These are phyloP conservation scores for Colletotrichum sansevieriae DNA, from an alignment of 2,329 filamentous ascomycete species.

Conservation along the genomic window DNA sequence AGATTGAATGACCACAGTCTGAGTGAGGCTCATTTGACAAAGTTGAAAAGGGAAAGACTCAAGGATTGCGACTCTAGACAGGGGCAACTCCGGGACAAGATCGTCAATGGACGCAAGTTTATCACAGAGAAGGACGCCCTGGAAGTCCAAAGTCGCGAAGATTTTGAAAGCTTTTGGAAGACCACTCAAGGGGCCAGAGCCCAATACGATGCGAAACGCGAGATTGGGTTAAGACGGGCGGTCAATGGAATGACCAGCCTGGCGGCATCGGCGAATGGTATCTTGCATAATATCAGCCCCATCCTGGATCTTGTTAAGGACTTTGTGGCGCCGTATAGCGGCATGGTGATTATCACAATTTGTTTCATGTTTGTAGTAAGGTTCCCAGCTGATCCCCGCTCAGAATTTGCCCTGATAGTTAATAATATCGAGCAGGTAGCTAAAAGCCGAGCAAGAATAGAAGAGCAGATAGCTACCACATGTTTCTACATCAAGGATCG, in stretches of 20 bases:
- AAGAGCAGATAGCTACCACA: not conserved
- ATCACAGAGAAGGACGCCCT: not conserved
- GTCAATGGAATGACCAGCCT: not conserved
- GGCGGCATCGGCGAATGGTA: not conserved
- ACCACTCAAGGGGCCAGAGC: not conserved
- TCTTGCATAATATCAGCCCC: not conserved
- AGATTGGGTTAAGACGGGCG: not conserved
- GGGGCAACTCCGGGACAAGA: not conserved
- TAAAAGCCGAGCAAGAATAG: not conserved
- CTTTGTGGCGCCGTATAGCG: not conserved
- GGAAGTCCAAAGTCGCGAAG: not conserved
- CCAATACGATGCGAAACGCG: not conserved
- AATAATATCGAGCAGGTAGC: not conserved
- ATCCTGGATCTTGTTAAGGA: slow-evolving; percentile 2
- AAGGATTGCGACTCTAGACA: slow-evolving; percentile 1
- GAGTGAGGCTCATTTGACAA: not conserved
- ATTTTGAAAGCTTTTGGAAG: not conserved
- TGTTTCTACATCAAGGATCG: slow-evolving; percentile 1
- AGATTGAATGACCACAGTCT: not conserved
- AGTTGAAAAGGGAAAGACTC: slow-evolving; percentile 2
- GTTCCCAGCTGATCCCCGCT: not conserved
- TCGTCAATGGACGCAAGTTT: not conserved
- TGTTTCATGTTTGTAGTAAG: slow-evolving; percentile 2
- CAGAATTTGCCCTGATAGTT: not conserved
- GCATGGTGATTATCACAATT: not conserved